Conservation (phyloP, 768 basidiomycete genomes). For the Phanerochaete carnosa region DNA sequence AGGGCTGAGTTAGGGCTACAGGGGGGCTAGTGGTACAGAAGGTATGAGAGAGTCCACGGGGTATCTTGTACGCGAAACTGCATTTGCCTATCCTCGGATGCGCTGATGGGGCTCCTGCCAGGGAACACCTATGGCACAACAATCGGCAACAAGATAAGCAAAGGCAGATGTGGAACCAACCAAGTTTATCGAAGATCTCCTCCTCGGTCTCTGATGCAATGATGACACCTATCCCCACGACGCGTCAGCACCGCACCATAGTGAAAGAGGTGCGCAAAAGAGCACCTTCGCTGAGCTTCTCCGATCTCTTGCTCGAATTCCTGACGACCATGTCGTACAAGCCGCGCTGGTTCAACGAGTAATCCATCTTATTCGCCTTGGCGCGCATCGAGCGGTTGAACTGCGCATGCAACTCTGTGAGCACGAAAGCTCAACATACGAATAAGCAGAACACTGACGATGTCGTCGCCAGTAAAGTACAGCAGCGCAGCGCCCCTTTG, state of each 20-base stretch:
- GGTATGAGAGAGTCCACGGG: no score
- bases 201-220: slow-evolving; percentile 83
- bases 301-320: slow-evolving; percentile 56
- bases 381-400: slow-evolving; percentile 88
- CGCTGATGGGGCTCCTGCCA: slow-evolving; percentile 84
- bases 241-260: not conserved
- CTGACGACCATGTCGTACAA: slow-evolving; percentile 71
- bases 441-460: slow-evolving; percentile 47
- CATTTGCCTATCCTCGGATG: slow-evolving; percentile 31
- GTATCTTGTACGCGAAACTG: no score
- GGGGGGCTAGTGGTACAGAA: no score
- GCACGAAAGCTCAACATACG: not conserved
- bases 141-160: not conserved
- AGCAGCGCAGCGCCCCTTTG: slow-evolving; percentile 80
- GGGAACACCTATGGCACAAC: slow-evolving; percentile 47
- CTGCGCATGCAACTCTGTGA: slow-evolving; percentile 34
- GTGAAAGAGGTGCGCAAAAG: not conserved
- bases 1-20: no score
- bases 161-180: slow-evolving; percentile 23
- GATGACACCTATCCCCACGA: slow-evolving; percentile 28
- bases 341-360: slow-evolving; percentile 85
- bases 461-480: slow-evolving; percentile 96
- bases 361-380: slow-evolving; percentile 79
- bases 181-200: slow-evolving; percentile 78
- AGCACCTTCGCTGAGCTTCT: slow-evolving; percentile 59